phyloP scores from a whole-genome alignment of 495 filamentous ascomycete species.

The Daldinia loculata region DNA sequence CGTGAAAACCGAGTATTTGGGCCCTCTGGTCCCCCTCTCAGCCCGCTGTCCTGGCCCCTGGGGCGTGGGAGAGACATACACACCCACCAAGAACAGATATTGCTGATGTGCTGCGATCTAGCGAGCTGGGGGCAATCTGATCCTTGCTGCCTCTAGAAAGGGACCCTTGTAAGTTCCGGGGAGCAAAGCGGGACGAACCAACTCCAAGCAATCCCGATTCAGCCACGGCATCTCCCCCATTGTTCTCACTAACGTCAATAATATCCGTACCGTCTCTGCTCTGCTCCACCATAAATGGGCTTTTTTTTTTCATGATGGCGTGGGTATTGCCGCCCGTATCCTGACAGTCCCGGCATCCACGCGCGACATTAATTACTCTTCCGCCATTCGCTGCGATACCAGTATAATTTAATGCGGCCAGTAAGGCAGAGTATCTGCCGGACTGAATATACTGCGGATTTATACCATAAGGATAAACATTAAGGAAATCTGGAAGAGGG shows the following conservation, averaged over 20 bases:
- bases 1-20: conserved; percentile 46
- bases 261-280: conserved; percentile 46
- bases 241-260: conserved; percentile 35
- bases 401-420: conserved; percentile 28
- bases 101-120: conserved; percentile 42
- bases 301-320: conserved; percentile 32
- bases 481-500: conserved; percentile 17
- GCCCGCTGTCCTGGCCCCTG: conserved; percentile 45
- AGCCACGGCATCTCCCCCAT: conserved; percentile 41
- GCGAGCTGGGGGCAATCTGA: conserved; percentile 40
- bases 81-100: conserved; percentile 19
- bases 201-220: conserved; percentile 42
- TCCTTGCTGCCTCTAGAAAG: conserved; percentile 22
- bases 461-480: conserved; percentile 13
- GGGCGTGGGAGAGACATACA: conserved; percentile 41
- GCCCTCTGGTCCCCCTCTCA: conserved; percentile 43
- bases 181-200: conserved; percentile 41
- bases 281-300: conserved; percentile 40
- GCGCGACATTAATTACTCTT: conserved; percentile 39
- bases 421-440: conserved; percentile 29
- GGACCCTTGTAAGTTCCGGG: conserved; percentile 33
- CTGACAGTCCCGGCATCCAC: conserved; percentile 25
- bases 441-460: conserved; percentile 21
- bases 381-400: conserved; percentile 26
- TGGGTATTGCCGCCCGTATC: conserved; percentile 23